phyloP scores from a whole-genome alignment of 495 filamentous ascomycete species.

The Tetracladium marchalianum region DNA sequence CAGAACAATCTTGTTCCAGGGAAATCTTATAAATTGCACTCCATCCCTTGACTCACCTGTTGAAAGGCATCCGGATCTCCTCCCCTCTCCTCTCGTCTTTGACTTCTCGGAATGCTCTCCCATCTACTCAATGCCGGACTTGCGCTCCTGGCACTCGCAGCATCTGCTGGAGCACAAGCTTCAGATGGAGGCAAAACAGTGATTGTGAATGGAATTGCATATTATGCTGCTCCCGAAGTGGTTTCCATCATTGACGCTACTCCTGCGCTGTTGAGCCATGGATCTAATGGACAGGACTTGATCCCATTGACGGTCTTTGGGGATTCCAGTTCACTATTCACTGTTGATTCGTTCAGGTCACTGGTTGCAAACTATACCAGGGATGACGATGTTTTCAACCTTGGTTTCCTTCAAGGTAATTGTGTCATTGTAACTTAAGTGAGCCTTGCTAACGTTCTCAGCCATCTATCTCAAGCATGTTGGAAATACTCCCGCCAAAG shows the following conservation, averaged over 20 bases:
- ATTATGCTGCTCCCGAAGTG: constrained; percentile 11
- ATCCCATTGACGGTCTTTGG: constrained; percentile 19
- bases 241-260: constrained; percentile 11
- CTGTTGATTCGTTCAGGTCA: constrained; percentile 8
- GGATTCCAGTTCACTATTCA: constrained; percentile 14
- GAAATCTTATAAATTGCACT: no score
- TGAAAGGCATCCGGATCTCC: no score
- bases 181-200: constrained; percentile 5
- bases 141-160: no score
- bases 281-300: constrained; percentile 12
- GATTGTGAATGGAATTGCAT: constrained; percentile 15
- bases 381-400: constrained; percentile 1
- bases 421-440: constrained; percentile 15
- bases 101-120: no score
- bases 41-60: no score
- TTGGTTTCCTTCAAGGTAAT: constrained; percentile 15
- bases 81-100: no score
- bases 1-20: no score
- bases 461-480: constrained; percentile 15
- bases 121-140: no score
- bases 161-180: no score
- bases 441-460: not conserved
- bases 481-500: constrained; percentile 5
- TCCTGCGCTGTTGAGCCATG: constrained; percentile 10
- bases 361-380: constrained; percentile 6